phyloP scores from a whole-genome alignment of 2,329 filamentous ascomycete genomes.

The Fusarium bulbicola region DNA sequence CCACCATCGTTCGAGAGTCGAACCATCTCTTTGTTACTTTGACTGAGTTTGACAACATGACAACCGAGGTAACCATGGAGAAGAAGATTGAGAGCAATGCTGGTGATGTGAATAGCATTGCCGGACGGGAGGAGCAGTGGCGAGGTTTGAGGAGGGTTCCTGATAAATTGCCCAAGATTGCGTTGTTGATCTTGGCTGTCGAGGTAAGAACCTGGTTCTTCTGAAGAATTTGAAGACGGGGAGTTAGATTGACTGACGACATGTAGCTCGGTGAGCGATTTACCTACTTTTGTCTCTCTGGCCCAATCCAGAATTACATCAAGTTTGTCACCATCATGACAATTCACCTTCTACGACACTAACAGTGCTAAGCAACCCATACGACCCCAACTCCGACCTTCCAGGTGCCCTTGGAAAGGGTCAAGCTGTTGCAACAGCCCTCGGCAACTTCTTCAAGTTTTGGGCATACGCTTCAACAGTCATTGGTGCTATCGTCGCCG shows the following conservation, averaged over 20 bases:
- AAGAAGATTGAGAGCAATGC: neutral
- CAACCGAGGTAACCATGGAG: neutral
- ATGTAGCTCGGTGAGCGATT: constrained; percentile 7
- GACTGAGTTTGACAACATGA: neutral
- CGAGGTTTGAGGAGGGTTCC: neutral
- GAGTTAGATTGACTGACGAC: fast-evolving
- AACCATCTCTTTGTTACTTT: fast-evolving
- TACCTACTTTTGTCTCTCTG: constrained; percentile 11
- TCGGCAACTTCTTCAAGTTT: constrained; percentile 11
- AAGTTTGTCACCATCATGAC: neutral
- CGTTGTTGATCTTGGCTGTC: neutral
- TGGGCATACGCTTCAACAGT: constrained; percentile 6
- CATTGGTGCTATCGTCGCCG: neutral
- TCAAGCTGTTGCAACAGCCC: neutral
- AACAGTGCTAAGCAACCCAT: neutral
- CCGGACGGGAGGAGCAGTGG: neutral
- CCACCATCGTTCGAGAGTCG: neutral
- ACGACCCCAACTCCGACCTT: neutral
- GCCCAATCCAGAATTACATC: constrained; percentile 2
- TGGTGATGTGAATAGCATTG: neutral
- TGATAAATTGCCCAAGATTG: constrained; percentile 2
- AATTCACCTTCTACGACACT: neutral
- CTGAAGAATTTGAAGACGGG: too few species aligned
- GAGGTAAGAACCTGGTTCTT: neutral
- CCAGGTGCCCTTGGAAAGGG: neutral